Conservation (phyloP, 2,329 filamentous ascomycete species). For the Nemania diffusa region DNA sequence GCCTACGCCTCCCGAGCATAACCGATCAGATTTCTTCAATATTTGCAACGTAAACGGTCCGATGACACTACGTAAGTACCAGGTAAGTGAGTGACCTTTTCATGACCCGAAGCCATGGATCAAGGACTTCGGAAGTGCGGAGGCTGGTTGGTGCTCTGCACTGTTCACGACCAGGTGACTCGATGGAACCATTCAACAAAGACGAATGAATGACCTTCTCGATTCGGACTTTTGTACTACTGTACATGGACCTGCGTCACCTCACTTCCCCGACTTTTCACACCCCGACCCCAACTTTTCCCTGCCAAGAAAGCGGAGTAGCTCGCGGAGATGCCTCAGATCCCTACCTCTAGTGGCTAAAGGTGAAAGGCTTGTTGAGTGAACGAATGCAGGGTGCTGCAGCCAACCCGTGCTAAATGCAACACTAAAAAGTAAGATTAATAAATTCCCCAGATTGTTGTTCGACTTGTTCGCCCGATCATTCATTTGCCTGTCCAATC, state of each 20-base stretch:
- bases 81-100: not conserved
- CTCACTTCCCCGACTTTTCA: constrained; percentile 33
- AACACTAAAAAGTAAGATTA: constrained; percentile 40
- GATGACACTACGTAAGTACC: constrained; percentile 12
- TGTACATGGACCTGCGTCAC: not conserved
- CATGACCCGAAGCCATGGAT: constrained; percentile 33
- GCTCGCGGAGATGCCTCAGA: constrained; percentile 34
- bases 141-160: constrained; percentile 7
- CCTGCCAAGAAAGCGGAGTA: constrained; percentile 47
- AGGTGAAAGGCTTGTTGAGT: constrained; percentile 16
- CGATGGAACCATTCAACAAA: constrained; percentile 3
- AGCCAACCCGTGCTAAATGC: constrained; percentile 30
- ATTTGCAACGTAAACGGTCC: constrained; percentile 15
- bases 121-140: constrained; percentile 13
- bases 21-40: not conserved
- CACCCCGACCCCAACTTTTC: constrained; percentile 44
- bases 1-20: not conserved
- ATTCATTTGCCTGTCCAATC: constrained; percentile 7
- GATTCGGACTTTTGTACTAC: constrained; percentile 12
- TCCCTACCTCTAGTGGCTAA: constrained; percentile 16
- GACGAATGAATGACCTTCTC: constrained; percentile 32
- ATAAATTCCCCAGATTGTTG: constrained; percentile 39
- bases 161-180: constrained; percentile 18
- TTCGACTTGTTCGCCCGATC: constrained; percentile 28
- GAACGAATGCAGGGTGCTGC: constrained; percentile 22